phyloP scores from a whole-genome alignment of 352 stramenopile species.

The Pythium brassicae region DNA sequence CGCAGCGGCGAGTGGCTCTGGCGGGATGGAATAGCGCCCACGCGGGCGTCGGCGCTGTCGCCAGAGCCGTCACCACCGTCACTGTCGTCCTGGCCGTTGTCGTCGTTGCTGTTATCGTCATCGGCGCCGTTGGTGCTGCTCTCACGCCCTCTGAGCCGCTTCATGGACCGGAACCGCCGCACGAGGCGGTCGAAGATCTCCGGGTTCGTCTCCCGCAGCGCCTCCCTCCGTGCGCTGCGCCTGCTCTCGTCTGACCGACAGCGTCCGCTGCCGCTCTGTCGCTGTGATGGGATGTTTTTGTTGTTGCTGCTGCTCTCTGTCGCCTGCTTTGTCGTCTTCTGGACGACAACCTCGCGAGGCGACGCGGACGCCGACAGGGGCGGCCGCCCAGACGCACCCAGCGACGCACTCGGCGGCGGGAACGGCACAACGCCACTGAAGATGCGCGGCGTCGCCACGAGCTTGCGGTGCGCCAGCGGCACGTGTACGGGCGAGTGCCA shows the following conservation, averaged over 20 bases:
- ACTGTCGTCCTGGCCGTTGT: neutral
- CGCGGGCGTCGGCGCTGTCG: no score
- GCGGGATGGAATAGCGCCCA: no score
- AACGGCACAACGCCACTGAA: conserved; percentile 40
- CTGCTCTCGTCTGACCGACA: neutral
- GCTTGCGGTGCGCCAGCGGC: conserved; percentile 55
- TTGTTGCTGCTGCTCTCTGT: conserved; percentile 3
- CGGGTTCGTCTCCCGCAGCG: conserved; percentile 32
- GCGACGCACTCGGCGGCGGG: conserved; percentile 20
- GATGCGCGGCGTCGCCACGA: conserved; percentile 42
- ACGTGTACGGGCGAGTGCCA: conserved; percentile 65
- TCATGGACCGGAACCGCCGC: conserved; percentile 21
- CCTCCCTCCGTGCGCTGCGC: conserved; percentile 1
- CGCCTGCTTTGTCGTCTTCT: conserved; percentile 19
- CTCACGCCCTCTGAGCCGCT: conserved; percentile 4
- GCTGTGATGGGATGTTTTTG: neutral
- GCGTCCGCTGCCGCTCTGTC: no score
- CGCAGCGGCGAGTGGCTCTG: neutral
- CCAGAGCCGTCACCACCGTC: no score
- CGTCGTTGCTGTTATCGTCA: conserved; percentile 6
- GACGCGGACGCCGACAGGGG: neutral
- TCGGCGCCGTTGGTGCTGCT: neutral
- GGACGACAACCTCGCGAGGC: neutral
- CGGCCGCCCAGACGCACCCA: conserved; percentile 1
- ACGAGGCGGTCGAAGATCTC: conserved; percentile 33